Base-by-base conservation (phyloP, 1,284 basidiomycete species). In the Moesziomyces sp. region DNA sequence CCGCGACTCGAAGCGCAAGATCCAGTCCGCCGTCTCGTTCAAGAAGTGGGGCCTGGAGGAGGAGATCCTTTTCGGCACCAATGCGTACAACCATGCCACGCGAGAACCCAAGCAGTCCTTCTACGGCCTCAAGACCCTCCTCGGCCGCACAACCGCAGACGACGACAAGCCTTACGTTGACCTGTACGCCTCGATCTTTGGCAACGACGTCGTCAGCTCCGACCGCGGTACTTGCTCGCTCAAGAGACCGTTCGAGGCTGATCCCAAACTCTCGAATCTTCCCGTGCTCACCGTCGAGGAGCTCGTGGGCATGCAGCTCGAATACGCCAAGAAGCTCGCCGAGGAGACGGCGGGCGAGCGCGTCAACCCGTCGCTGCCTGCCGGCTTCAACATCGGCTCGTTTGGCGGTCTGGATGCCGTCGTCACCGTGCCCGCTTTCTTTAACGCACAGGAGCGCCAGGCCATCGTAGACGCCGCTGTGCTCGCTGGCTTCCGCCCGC, bases 1-100 rank as follows among this genome's bases (percentile, higher is more conserved):
- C 86, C 92, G 93, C 83, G 96, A 98, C 85, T 96, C 93, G 44
- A 98, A 97, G 86, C 88, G 96, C 73, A 99, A 99, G 86, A 93
- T 97, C 54, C 91, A 92, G 77, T 90, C 92, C 23, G 90, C 91
- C 1, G 97, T 79, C 44, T 78, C 78, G 5, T 84, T 83, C 78
- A 80, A 84, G 45, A 68, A 78, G 42, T 76, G 72, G 60, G 76
- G 68, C 35, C 47, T 61, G 16, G 74, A 78, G 19, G 78, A 77
- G 42, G 95, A 98, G 82, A 87, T 94, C 60, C 85, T 95, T 38
- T 95, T 97, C 85, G 93, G 94, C 5, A 87, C 89, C 33, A 94
- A 97, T 84, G 94, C 93, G 6, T 91, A 90, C 77, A 92, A 91
- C 84, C 86, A 95, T 70, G 93, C 94, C 5, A 91, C 92, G 24